Conservation (phyloP, 169 alveolate species). For the Theileria sp. region DNA sequence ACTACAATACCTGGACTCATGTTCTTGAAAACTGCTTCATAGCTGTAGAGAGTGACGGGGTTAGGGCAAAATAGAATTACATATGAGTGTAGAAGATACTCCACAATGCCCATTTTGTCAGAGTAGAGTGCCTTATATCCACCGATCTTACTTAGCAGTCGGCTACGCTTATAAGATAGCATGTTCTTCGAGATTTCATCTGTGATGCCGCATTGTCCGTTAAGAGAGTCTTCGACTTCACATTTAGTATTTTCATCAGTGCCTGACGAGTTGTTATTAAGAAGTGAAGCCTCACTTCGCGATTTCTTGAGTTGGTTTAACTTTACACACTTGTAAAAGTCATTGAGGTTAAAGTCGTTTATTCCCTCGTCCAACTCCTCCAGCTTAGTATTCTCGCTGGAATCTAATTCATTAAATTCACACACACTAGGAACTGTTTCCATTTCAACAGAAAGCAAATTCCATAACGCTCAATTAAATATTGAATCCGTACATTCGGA, state of each 20-base stretch:
- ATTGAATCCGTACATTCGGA: not conserved
- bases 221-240: slow-evolving; percentile 14
- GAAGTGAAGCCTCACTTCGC: not conserved
- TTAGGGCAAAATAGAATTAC: slow-evolving; percentile 42
- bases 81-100: slow-evolving; percentile 57
- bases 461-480: not conserved
- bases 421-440: not conserved
- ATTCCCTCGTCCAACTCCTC: slow-evolving; percentile 9
- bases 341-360: slow-evolving; percentile 19
- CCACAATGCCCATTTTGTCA: slow-evolving; percentile 49
- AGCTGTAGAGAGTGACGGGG: slow-evolving; percentile 42
- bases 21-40: slow-evolving; percentile 52
- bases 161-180: slow-evolving; percentile 31
- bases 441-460: not conserved
- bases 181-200: not conserved
- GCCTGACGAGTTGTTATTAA: not conserved
- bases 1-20: slow-evolving; percentile 37
- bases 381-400: slow-evolving; percentile 2
- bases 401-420: slow-evolving; percentile 8
- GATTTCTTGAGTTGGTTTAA: slow-evolving; percentile 12
- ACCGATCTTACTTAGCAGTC: slow-evolving; percentile 35
- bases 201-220: not conserved
- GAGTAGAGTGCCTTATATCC: slow-evolving; percentile 50
- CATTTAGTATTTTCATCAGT: not conserved
- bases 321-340: slow-evolving; percentile 28